Conservation (phyloP, 257 asterid species). For the Fraxinus quadrangulata region DNA sequence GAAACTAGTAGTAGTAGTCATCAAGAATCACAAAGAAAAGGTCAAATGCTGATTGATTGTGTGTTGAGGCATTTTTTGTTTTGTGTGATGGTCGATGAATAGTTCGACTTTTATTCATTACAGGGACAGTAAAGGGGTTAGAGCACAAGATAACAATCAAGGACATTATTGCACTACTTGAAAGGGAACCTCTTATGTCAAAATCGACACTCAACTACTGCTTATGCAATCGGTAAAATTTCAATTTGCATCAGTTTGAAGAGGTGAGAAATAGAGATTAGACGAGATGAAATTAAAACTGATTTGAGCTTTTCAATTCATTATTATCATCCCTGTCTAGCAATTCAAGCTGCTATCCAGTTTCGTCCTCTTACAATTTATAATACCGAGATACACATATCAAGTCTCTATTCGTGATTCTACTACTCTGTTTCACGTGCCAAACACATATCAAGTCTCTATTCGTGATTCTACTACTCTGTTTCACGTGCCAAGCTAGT, state of each 20-base stretch:
- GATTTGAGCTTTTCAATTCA: slow-evolving; percentile 7
- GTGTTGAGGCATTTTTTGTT: background rate
- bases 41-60: background rate
- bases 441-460: slow-evolving; percentile 17
- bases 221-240: background rate
- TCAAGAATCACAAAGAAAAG: slow-evolving; percentile 1
- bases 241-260: background rate
- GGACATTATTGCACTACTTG: background rate
- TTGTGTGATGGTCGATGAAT: background rate
- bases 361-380: slow-evolving; percentile 10
- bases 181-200: background rate
- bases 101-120: background rate
- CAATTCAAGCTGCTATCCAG: slow-evolving; percentile 15
- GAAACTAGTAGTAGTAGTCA: background rate
- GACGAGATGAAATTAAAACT: too few relatives aligned
- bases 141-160: background rate
- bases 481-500: background rate
- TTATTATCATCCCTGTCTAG: slow-evolving; percentile 20
- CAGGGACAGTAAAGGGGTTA: background rate
- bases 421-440: background rate
- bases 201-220: background rate
- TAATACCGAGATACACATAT: slow-evolving; percentile 23
- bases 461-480: background rate
- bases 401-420: background rate
- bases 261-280: too few relatives aligned